phyloP scores from a whole-genome alignment of 129 eudicot species.

The Kitagawia praeruptora region DNA sequence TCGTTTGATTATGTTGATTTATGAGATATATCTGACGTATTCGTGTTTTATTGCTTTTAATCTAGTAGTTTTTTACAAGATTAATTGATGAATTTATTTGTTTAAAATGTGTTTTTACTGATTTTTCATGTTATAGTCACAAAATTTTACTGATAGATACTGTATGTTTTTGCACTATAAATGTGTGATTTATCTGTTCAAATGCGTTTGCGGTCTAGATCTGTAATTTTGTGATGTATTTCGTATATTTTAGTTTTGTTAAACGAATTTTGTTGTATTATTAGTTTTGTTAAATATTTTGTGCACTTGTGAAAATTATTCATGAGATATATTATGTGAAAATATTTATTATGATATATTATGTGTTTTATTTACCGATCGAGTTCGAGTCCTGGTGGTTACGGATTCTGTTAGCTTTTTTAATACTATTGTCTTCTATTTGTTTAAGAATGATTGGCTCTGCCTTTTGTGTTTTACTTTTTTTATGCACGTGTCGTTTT shows the following conservation, averaged over 20 bases:
- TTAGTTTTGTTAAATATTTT: neutral
- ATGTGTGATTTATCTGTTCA: neutral
- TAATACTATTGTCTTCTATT: neutral
- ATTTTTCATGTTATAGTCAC: neutral
- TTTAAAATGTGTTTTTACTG: neutral
- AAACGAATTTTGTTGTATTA: too few species aligned
- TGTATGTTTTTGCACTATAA: neutral
- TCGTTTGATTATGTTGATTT: neutral
- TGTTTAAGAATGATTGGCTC: neutral
- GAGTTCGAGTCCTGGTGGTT: too few species aligned
- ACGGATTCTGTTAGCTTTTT: neutral
- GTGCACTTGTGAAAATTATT: neutral
- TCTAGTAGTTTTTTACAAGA: neutral
- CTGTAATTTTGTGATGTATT: neutral
- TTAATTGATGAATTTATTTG: neutral
- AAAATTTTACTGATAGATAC: neutral
- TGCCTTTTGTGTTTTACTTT: neutral
- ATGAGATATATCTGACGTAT: neutral
- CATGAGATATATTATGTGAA: too few species aligned
- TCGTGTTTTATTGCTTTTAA: neutral
- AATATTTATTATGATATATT: neutral
- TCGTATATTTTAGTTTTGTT: neutral
- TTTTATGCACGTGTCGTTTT: neutral
- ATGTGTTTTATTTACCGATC: neutral
- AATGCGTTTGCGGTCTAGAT: neutral